Conservation (phyloP, 164 flowering plant genomes). For the Santalum album region DNA sequence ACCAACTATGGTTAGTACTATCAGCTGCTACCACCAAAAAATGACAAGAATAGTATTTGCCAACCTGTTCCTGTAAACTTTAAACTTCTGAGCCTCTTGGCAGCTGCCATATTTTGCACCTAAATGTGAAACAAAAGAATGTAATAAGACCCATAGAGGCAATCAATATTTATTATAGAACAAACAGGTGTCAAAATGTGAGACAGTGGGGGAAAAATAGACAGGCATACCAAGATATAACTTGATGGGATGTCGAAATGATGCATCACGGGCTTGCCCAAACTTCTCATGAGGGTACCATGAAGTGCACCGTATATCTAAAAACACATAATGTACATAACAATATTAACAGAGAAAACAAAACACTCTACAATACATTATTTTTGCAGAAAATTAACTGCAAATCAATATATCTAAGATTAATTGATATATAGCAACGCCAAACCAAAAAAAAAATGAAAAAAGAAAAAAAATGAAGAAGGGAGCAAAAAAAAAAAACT, state of each 20-base stretch:
- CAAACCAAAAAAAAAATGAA: too few species aligned
- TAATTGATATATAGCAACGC: too few species aligned
- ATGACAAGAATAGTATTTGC: neutral
- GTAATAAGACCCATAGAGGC: too few species aligned
- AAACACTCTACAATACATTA: neutral
- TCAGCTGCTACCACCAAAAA: too few species aligned
- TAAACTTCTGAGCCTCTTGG: conserved; percentile 64
- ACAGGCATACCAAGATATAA: conserved; percentile 62
- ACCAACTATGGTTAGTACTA: neutral
- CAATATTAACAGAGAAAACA: too few species aligned
- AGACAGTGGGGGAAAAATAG: neutral
- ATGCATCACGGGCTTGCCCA: conserved; percentile 67
- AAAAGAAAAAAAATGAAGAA: too few species aligned
- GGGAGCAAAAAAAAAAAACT: too few species aligned
- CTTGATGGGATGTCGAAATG: conserved; percentile 93
- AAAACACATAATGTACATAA: conserved; percentile 9
- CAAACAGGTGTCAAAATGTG: neutral
- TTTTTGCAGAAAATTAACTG: neutral
- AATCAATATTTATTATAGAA: neutral
- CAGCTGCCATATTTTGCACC: conserved; percentile 89
- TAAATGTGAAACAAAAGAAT: conserved; percentile 17
- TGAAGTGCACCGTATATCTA: conserved; percentile 65
- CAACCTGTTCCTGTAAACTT: conserved; percentile 68
- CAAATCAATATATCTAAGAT: neutral
- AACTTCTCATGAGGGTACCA: conserved; percentile 61